A percentile compares a stretch with the other conserved stretches of the same genome.
phyloP scores from a whole-genome alignment of 2,329 filamentous ascomycete genomes.

The Fusarium falciforme region DNA sequence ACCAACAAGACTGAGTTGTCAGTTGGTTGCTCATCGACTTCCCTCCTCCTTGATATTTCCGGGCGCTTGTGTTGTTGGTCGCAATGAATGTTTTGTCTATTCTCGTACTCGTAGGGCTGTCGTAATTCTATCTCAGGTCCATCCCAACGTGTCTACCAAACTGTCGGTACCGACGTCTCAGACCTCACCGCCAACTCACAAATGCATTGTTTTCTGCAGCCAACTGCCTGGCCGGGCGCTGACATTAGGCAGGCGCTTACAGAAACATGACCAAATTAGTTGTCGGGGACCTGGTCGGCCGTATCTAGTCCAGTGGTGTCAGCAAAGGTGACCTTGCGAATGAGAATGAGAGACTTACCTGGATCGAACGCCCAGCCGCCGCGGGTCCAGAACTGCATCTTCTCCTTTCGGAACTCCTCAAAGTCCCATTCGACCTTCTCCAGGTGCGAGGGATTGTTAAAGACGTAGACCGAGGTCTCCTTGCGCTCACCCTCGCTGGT shows the following conservation, averaged over 20 bases:
- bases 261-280: conserved; percentile 16
- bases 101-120: conserved; percentile 22
- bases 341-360: conserved; percentile 42
- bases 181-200: conserved; percentile 30
- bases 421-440: conserved; percentile 90
- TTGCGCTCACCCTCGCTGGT: conserved; percentile 59
- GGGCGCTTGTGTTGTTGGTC: conserved; percentile 17
- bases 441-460: conserved; percentile 61
- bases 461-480: conserved; percentile 74
- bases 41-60: background rate
- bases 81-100: conserved; percentile 24
- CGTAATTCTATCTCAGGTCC: conserved; percentile 1
- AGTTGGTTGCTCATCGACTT: background rate
- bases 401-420: conserved; percentile 82
- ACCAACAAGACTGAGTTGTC: background rate
- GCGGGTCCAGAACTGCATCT: conserved; percentile 68
- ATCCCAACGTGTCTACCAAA: conserved; percentile 6
- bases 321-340: background rate
- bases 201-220: conserved; percentile 9
- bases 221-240: conserved; percentile 15
- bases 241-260: conserved; percentile 30
- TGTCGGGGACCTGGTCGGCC: conserved; percentile 31
- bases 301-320: conserved; percentile 32
- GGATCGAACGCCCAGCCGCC: conserved; percentile 58
- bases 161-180: conserved; percentile 11